Evolutionary conservation across 371 early-diverging fungal genomes (phyloP).

Genomic region (Haplosporangium sp.): DNA sequence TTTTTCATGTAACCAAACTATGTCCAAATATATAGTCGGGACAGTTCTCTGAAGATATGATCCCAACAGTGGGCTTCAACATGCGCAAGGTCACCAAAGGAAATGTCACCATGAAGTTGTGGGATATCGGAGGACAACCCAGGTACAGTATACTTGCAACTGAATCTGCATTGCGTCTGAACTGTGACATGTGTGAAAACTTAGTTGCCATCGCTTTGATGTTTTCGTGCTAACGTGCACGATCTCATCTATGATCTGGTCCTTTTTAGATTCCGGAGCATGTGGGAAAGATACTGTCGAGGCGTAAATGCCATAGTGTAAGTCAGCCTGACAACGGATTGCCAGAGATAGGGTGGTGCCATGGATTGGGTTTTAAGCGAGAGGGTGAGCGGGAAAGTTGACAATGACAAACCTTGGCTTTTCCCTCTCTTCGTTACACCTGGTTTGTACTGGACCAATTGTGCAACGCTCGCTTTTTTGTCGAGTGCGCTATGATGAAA

Average conservation of each 20-base stretch:
- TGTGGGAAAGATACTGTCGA: slow-evolving; percentile 98
- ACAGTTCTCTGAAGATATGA: slow-evolving; percentile 95
- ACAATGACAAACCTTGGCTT: no score
- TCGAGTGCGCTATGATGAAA: no score
- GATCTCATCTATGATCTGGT: no score
- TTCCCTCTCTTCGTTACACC: no score
- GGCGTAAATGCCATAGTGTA: slow-evolving; percentile 98
- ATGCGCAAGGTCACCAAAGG: slow-evolving; percentile 96
- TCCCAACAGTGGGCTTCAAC: slow-evolving; percentile 98
- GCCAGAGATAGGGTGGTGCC: no score
- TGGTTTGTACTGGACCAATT: no score
- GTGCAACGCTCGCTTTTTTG: no score
- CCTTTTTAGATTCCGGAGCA: slow-evolving; percentile 59
- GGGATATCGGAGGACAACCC: slow-evolving; percentile 99
- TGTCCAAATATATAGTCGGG: slow-evolving; percentile 73
- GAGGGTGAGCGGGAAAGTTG: no score
- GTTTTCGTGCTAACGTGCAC: no score
- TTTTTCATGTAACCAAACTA: no score
- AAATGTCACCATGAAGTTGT: slow-evolving; percentile 96
- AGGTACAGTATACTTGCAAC: slow-evolving; percentile 63
- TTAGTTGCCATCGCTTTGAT: neutral
- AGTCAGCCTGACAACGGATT: slow-evolving; percentile 27
- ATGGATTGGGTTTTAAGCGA: no score
- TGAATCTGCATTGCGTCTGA: no score
- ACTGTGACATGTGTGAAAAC: slow-evolving; percentile 53